Conservation (phyloP, 345 rosid species). For the Populus davidiana region DNA sequence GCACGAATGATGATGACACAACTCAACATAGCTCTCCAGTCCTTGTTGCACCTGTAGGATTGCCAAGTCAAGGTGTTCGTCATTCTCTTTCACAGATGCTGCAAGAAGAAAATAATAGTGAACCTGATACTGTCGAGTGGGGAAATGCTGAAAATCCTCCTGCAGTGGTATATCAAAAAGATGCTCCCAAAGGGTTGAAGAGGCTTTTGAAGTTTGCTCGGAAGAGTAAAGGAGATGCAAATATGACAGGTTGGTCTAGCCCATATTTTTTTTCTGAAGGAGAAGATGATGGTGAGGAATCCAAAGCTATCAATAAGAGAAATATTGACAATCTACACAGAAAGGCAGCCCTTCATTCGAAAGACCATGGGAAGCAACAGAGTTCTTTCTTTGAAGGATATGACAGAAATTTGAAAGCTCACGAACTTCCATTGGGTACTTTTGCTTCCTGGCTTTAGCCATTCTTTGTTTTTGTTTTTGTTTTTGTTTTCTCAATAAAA, state of each 20-base stretch:
- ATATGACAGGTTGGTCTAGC: conserved; percentile 56
- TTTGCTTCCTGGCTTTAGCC: background rate
- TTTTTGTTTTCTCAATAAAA: background rate
- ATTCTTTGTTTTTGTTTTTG: background rate
- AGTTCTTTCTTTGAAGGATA: conserved; percentile 21
- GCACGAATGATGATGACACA: conserved; percentile 18
- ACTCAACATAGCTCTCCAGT: conserved; percentile 35
- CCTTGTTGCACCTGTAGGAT: conserved; percentile 29
- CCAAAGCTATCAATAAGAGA: conserved; percentile 44
- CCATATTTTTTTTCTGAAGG: conserved; percentile 65
- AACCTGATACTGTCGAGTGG: conserved; percentile 57
- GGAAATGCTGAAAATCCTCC: conserved; percentile 69
- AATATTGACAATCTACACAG: conserved; percentile 41
- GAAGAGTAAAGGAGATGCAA: conserved; percentile 64
- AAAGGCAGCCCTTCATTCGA: conserved; percentile 50
- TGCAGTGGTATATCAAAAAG: conserved; percentile 49
- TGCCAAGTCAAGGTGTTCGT: conserved; percentile 52
- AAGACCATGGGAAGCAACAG: conserved; percentile 37
- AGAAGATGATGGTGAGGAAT: conserved; percentile 57
- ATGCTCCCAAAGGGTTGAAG: conserved; percentile 66
- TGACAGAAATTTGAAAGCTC: conserved; percentile 29
- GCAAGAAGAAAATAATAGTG: conserved; percentile 66
- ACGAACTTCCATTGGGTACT: conserved; percentile 43
- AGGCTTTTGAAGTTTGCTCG: conserved; percentile 66
- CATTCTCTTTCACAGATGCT: conserved; percentile 74